Percentiles rank a stretch among this genome's conserved stretches.
Evolutionary conservation across 805 yeast species (phyloP).

Genomic region (Saccharomycopsis olivae): DNA sequence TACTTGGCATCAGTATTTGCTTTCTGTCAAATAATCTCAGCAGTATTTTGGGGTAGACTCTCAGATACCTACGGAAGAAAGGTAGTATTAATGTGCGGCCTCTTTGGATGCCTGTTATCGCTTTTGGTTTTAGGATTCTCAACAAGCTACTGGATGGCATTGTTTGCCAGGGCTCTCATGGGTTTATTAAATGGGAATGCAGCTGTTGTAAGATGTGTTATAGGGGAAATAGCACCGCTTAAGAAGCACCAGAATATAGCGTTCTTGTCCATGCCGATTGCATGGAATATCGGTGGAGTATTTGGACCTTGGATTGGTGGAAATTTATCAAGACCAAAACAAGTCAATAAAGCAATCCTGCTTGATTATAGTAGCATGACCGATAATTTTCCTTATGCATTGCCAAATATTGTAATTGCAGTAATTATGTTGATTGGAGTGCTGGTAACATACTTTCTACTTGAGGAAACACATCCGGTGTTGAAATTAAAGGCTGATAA

Average conservation of each 20-base stretch:
- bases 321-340: conserved; percentile 33
- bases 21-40: conserved; percentile 44
- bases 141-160: conserved; percentile 40
- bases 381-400: conserved; percentile 36
- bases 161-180: conserved; percentile 42
- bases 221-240: conserved; percentile 52
- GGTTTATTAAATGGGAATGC: conserved; percentile 57
- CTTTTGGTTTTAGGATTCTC: conserved; percentile 45
- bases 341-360: conserved; percentile 23
- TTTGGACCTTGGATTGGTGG: conserved; percentile 54
- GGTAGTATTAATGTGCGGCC: conserved; percentile 40
- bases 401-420: conserved; percentile 40
- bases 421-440: conserved; percentile 27
- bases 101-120: conserved; percentile 40
- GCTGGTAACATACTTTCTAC: conserved; percentile 32
- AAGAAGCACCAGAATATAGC: conserved; percentile 52
- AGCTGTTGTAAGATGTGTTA: conserved; percentile 48
- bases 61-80: conserved; percentile 50
- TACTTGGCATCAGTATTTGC: conserved; percentile 52
- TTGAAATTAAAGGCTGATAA: conserved; percentile 30
- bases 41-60: conserved; percentile 50
- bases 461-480: conserved; percentile 42
- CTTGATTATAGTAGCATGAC: conserved; percentile 23
- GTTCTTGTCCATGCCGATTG: conserved; percentile 47
- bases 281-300: conserved; percentile 51